Percentiles rank a stretch among this genome's conserved stretches.
Conservation (phyloP, 163 green algal genomes). For the Chlamydomonas reinhardtii region DNA sequence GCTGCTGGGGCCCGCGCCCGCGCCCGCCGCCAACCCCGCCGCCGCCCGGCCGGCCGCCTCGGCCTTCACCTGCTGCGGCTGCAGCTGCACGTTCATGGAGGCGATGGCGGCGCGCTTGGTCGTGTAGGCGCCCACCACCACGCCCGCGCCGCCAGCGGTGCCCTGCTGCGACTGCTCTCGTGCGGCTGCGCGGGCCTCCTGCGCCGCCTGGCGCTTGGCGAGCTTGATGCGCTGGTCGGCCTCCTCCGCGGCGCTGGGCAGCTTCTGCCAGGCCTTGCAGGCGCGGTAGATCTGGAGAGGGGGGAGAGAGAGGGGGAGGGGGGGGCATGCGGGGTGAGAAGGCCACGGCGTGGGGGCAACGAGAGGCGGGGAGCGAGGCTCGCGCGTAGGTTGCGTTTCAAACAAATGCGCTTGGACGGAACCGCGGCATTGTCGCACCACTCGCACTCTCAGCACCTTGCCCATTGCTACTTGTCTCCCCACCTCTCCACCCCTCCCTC, state of each 20-base stretch:
- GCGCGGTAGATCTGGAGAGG: constrained; percentile 60
- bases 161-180: not conserved
- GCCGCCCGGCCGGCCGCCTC: too few species aligned
- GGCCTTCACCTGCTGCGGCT: too few species aligned
- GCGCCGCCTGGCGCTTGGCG: constrained; percentile 11
- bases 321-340: not conserved
- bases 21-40: not conserved
- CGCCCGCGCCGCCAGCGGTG: not conserved
- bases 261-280: constrained; percentile 60
- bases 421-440: too few species aligned
- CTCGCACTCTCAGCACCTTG: too few species aligned
- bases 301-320: too few species aligned
- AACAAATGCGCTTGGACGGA: too few species aligned
- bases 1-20: not conserved
- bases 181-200: not conserved
- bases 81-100: too few species aligned
- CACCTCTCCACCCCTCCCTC: too few species aligned
- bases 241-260: constrained; percentile 44
- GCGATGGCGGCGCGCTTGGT: not conserved
- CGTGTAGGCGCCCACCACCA: not conserved
- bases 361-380: too few species aligned
- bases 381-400: too few species aligned
- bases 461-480: too few species aligned
- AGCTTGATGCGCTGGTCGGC: not conserved
- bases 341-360: too few species aligned